phyloP scores from a whole-genome alignment of 176 grass and related monocot species.

The Thinopyrum elongatum region DNA sequence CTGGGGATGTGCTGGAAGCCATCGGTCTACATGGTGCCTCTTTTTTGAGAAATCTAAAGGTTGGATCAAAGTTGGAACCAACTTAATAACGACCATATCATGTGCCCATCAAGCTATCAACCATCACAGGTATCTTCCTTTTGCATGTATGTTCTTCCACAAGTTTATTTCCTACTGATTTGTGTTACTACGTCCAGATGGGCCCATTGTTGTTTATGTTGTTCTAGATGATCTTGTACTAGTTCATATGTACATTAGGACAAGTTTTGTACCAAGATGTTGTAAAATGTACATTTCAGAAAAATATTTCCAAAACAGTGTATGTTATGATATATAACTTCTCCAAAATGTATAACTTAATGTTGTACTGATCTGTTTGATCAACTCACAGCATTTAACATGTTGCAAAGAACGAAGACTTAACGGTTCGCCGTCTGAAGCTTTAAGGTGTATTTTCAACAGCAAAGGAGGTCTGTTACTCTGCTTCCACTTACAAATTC shows the following conservation, averaged over 20 bases:
- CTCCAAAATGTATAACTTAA: neutral
- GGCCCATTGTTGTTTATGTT: neutral
- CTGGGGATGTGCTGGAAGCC: constrained; percentile 47
- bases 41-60: constrained; percentile 67
- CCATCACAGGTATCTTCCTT: neutral
- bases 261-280: neutral
- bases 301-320: too few species aligned
- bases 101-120: neutral
- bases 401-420: too few species aligned
- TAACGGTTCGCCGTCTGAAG: too few species aligned
- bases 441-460: neutral
- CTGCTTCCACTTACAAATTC: too few species aligned
- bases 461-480: neutral
- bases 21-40: constrained; percentile 46
- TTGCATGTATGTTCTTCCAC: neutral
- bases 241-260: neutral
- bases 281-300: neutral
- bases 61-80: constrained; percentile 53
- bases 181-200: neutral
- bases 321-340: neutral
- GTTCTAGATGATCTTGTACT: neutral
- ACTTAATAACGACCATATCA: neutral
- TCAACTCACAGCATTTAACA: neutral
- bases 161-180: neutral
- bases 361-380: neutral